phyloP scores from a whole-genome alignment of 805 yeast genomes.

The Ogataea pilisensis region DNA sequence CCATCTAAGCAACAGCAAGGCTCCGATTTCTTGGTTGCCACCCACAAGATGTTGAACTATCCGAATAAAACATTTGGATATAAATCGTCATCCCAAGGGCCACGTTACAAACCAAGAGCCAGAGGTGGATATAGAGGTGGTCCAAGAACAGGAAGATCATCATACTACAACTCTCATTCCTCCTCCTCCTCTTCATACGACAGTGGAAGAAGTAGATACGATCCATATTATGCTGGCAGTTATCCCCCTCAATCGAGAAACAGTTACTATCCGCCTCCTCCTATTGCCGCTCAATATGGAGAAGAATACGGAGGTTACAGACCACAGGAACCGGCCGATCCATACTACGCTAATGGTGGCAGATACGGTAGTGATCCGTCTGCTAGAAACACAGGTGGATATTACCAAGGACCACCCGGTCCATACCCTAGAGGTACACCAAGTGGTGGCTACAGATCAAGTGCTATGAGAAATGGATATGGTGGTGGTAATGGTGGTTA shows the following conservation, averaged over 20 bases:
- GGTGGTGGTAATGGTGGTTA: constrained; percentile 3
- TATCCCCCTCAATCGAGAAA: background rate
- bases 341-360: constrained; percentile 6
- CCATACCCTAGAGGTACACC: background rate
- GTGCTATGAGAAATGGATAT: constrained; percentile 2
- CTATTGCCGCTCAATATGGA: background rate
- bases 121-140: constrained; percentile 14
- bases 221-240: constrained; percentile 1
- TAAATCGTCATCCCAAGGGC: constrained; percentile 23
- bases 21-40: constrained; percentile 25
- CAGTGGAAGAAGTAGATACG: constrained; percentile 1
- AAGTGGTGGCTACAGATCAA: constrained; percentile 4
- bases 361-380: constrained; percentile 4
- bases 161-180: constrained; percentile 2
- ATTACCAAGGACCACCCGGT: background rate
- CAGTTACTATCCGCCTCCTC: background rate
- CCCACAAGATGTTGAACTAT: constrained; percentile 32
- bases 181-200: background rate
- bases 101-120: constrained; percentile 6
- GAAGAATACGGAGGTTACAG: background rate
- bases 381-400: background rate
- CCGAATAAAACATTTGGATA: constrained; percentile 32
- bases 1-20: constrained; percentile 31
- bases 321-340: constrained; percentile 3
- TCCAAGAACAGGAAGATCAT: constrained; percentile 7